A percentile compares a stretch with the other conserved stretches of the same genome.
Conservation (phyloP, 176 grass and related monocot species). For the Aegilops speltoides region DNA sequence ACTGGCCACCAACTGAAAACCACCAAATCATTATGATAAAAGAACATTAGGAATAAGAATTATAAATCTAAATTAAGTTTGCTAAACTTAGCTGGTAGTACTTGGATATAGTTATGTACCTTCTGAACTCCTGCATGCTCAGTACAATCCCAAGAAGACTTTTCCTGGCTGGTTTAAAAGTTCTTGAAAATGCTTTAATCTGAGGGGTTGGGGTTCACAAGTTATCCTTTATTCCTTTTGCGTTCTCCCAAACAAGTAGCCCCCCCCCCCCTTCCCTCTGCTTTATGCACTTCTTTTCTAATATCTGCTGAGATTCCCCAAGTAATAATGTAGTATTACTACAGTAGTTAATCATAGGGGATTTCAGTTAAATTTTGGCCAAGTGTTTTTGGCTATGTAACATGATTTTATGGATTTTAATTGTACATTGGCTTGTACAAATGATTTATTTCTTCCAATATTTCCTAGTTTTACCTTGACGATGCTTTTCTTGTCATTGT, state of each 20-base stretch:
- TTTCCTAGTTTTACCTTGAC: neutral
- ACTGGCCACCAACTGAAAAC: neutral
- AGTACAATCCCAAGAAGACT: neutral
- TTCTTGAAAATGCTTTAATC: neutral
- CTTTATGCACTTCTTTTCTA: neutral
- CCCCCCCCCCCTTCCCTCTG: neutral
- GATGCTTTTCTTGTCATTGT: neutral
- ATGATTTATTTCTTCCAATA: neutral
- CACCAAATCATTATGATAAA: neutral
- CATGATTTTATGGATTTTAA: neutral
- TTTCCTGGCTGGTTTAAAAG: neutral
- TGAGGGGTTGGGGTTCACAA: neutral
- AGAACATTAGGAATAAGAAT: neutral
- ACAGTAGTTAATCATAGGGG: neutral
- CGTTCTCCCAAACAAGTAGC: neutral
- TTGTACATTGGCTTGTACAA: neutral
- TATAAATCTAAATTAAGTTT: neutral
- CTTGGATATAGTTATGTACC: neutral
- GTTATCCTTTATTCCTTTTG: neutral
- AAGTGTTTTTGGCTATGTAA: neutral
- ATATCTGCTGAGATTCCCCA: neutral
- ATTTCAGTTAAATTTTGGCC: neutral
- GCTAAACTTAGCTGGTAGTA: neutral
- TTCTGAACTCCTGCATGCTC: neutral
- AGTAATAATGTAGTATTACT: neutral